Evolutionary conservation across 495 filamentous ascomycete genomes (phyloP), one percentile per base, ranked within the genome.

Genomic region (Annulohypoxylon bovei): DNA sequence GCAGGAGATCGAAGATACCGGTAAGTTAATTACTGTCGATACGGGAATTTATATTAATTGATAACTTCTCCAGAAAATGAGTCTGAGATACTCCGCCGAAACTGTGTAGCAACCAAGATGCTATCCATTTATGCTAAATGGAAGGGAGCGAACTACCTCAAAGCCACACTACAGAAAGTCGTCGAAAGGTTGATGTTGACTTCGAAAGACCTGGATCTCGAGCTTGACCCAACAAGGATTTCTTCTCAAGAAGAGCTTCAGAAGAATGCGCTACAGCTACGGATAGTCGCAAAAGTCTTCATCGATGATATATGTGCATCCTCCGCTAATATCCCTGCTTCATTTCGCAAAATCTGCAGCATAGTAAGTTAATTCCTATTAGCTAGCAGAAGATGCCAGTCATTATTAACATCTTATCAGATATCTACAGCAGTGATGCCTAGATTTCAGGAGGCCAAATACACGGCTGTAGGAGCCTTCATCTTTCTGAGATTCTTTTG

Each of bases 401-500:
- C 8, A n/a, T n/a, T 39, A 16, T 58, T 70, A 8, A 67, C 37
- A 50, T 22, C 25, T 44, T 18, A 27, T 32, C 53, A 85, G 83
- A 90, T 91, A 64, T 85, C 86, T 11, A 68, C 78, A 12, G 83
- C 87, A 30, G 87, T 89, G 4, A 81, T 85, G 77, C 81, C 79
- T 8, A 80, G 86, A 28, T 90, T 90, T 60, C 86, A 84, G 12
- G 88, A 90, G 20, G 88, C 88, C n/a, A 91, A 89, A 75, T 91
- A 88, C 69, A 91, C 88, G 2, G 88, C 88, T 33, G 88, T 91
- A 35, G 88, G 88, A 1, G 87, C 88, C 0, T 91, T 91, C 71
- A 88, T 91, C 59, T 91, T 91, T 70, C 79, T 91, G 16, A 84
- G 88, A 12, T 91, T 90, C 80, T 91, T 91, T 70, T 90, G 88